phyloP scores from a whole-genome alignment of 2,329 filamentous ascomycete species.

The Xylaria sp. region DNA sequence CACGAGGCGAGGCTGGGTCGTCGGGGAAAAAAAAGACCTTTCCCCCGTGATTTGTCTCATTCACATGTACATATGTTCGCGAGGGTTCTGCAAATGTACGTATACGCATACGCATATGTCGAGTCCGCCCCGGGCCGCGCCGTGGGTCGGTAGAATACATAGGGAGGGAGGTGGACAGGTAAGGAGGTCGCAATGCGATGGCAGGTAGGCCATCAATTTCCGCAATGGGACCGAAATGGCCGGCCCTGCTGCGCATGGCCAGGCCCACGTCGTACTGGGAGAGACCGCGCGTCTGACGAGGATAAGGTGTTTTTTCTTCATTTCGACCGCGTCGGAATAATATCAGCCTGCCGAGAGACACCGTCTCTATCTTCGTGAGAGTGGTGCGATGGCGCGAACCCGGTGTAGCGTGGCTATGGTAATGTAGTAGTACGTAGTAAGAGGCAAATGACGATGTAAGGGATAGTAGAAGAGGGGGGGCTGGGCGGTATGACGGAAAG shows the following conservation, averaged over 20 bases:
- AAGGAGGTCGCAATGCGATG: not conserved
- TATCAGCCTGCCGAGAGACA: not conserved
- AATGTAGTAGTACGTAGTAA: not conserved
- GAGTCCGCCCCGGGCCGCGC: not conserved
- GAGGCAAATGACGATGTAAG: constrained; percentile 13
- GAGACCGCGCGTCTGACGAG: not conserved
- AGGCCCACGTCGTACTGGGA: not conserved
- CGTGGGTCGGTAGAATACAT: not conserved
- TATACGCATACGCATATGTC: too few relatives aligned
- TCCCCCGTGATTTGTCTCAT: not conserved
- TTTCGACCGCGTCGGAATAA: constrained; percentile 3
- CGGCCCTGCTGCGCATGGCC: not conserved
- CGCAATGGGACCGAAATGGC: constrained; percentile 1
- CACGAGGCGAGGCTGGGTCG: constrained; percentile 15
- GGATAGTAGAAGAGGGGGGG: too few relatives aligned
- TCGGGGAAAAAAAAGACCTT: constrained; percentile 1
- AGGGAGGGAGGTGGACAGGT: not conserved
- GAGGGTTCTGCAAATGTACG: too few relatives aligned
- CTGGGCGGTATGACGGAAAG: not conserved
- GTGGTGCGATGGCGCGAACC: too few relatives aligned
- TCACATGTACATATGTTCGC: too few relatives aligned
- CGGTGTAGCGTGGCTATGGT: not conserved
- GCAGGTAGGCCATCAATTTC: not conserved
- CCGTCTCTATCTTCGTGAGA: not conserved
- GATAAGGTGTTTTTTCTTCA: too few relatives aligned